Conservation (phyloP, 2,329 filamentous ascomycete genomes). For the Colletotrichum coccodes region DNA sequence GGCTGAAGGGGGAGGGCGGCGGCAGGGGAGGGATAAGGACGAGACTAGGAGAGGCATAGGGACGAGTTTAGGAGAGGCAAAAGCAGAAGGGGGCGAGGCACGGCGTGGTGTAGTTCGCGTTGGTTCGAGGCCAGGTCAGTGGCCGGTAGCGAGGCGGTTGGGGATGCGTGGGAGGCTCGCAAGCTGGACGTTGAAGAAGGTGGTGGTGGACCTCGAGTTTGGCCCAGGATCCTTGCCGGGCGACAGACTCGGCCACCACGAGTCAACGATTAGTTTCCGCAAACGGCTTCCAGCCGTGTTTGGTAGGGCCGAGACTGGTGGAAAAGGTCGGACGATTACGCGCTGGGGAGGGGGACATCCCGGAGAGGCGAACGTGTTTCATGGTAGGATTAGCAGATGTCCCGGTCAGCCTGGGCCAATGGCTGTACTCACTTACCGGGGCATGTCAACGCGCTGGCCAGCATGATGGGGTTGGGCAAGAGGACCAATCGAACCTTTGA, state of each 20-base stretch:
- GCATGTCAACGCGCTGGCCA: not conserved
- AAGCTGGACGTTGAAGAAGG: not conserved
- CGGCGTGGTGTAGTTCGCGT: slow-evolving; percentile 12
- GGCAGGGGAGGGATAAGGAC: too few relatives aligned
- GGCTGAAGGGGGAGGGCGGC: slow-evolving; percentile 10
- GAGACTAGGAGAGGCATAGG: not conserved
- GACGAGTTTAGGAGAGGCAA: not conserved
- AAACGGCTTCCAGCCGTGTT: slow-evolving; percentile 31
- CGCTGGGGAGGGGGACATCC: slow-evolving; percentile 14
- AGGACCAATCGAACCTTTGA: not conserved
- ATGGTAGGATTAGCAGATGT: slow-evolving; percentile 21
- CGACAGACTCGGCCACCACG: slow-evolving; percentile 1
- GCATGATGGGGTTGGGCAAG: not conserved
- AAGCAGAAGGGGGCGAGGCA: not conserved
- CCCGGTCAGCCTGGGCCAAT: slow-evolving; percentile 24
- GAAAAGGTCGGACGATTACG: slow-evolving; percentile 30
- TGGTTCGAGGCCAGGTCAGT: slow-evolving; percentile 18
- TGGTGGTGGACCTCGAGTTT: slow-evolving; percentile 20
- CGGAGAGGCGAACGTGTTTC: slow-evolving; percentile 28
- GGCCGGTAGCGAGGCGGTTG: slow-evolving; percentile 17
- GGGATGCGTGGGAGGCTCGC: not conserved
- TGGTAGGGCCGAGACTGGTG: slow-evolving; percentile 23
- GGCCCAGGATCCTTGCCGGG: not conserved
- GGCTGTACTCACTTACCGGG: not conserved
- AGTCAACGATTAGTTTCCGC: slow-evolving; percentile 12